A percentile compares a stretch with the other conserved stretches of the same genome.
Conservation (phyloP, 306 rosid genomes). For the Cicer cuneatum region DNA sequence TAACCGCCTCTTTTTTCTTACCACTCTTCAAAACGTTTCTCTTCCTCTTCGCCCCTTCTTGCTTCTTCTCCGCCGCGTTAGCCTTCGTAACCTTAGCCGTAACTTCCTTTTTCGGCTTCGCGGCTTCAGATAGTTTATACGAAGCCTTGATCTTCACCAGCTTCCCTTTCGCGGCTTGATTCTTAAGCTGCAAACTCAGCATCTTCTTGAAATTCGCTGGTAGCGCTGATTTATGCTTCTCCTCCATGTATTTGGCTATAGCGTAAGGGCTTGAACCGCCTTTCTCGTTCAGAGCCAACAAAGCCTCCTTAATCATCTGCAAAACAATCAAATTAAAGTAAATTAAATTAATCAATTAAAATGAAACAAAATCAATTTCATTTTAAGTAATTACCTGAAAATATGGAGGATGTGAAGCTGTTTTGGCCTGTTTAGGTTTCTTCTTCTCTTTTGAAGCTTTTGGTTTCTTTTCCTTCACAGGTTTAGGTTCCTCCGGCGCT, state of each 20-base stretch:
- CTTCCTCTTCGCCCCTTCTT: slow-evolving; percentile 37
- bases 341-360: background rate
- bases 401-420: slow-evolving; percentile 81
- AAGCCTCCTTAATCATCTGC: slow-evolving; percentile 89
- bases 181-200: slow-evolving; percentile 74
- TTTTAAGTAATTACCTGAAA: slow-evolving; percentile 60
- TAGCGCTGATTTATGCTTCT: slow-evolving; percentile 73
- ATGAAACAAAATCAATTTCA: no score
- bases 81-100: slow-evolving; percentile 25
- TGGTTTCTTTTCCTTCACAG: slow-evolving; percentile 61
- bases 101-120: slow-evolving; percentile 47
- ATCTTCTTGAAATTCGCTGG: slow-evolving; percentile 83
- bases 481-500: slow-evolving; percentile 47
- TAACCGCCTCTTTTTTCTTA: slow-evolving; percentile 44
- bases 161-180: slow-evolving; percentile 69
- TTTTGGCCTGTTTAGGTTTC: slow-evolving; percentile 63
- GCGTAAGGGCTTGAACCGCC: slow-evolving; percentile 91
- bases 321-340: background rate
- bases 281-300: slow-evolving; percentile 70
- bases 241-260: slow-evolving; percentile 88
- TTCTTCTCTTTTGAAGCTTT: slow-evolving; percentile 60
- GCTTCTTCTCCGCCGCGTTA: slow-evolving; percentile 42
- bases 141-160: slow-evolving; percentile 84
- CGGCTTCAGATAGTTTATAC: slow-evolving; percentile 63
- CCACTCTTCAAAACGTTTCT: slow-evolving; percentile 29